A percentile compares a stretch with the other conserved stretches of the same genome.
These are phyloP conservation scores for Dothiorella sarmentorum DNA, from an alignment of 2,329 filamentous ascomycete species.

Conservation along the genomic window DNA sequence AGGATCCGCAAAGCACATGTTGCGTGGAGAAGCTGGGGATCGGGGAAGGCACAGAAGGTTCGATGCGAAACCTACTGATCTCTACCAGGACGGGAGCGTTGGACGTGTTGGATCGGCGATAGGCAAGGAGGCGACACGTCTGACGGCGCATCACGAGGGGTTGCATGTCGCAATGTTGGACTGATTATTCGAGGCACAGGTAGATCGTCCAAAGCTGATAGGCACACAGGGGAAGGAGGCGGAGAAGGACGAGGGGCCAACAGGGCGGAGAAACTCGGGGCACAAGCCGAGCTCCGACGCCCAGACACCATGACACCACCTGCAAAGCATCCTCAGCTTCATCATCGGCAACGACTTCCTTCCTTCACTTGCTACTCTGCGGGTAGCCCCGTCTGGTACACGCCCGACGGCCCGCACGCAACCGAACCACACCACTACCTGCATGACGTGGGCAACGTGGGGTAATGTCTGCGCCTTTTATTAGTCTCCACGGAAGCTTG, in stretches of 20 bases:
- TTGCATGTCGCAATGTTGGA: background rate
- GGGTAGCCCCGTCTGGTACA: too few relatives aligned
- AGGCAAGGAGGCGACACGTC: background rate
- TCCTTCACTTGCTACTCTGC: too few relatives aligned
- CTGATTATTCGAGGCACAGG: background rate
- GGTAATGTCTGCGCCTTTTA: too few relatives aligned
- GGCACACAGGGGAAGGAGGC: background rate
- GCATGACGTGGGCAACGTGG: too few relatives aligned
- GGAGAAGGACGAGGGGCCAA: background rate
- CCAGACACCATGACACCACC: conserved; percentile 3
- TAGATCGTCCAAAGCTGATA: background rate
- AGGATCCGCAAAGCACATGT: background rate
- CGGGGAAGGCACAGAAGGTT: background rate
- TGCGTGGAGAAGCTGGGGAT: conserved; percentile 8
- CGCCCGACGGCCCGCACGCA: too few relatives aligned
- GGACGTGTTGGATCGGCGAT: background rate
- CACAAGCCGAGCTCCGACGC: background rate
- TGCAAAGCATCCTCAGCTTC: background rate
- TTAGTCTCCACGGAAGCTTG: too few relatives aligned
- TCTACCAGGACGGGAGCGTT: background rate
- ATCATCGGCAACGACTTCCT: too few relatives aligned
- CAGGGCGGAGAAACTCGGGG: background rate
- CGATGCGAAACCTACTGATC: background rate
- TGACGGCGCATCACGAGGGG: background rate
- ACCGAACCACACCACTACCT: too few relatives aligned